phyloP scores from a whole-genome alignment of 306 rosid species.

The Fragaria nilgerrensis region DNA sequence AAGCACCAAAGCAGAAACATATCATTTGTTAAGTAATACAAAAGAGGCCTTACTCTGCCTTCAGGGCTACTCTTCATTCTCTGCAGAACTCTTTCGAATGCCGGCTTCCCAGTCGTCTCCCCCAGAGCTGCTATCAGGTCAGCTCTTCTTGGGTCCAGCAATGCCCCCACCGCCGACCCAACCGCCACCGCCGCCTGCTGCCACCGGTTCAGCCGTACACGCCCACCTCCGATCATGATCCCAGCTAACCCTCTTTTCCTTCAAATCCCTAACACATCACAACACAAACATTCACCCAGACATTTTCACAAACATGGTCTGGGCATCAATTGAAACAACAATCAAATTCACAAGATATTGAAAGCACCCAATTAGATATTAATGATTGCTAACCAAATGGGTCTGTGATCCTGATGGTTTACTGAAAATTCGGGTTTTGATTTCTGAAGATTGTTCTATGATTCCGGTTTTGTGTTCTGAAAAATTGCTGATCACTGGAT shows the following conservation, averaged over 20 bases:
- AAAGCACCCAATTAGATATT: not conserved
- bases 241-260: slow-evolving; percentile 13
- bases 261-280: not conserved
- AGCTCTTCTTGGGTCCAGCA: slow-evolving; percentile 89
- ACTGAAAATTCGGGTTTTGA: not conserved
- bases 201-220: slow-evolving; percentile 64
- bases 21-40: not conserved
- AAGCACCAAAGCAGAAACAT: not conserved
- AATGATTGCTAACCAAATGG: not conserved
- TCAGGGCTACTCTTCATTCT: slow-evolving; percentile 73
- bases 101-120: slow-evolving; percentile 89
- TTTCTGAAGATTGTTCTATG: not conserved
- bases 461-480: not conserved
- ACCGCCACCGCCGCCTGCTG: slow-evolving; percentile 88
- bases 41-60: slow-evolving; percentile 57
- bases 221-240: slow-evolving; percentile 53
- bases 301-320: slow-evolving; percentile 18
- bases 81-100: slow-evolving; percentile 77
- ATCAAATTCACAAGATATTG: not conserved
- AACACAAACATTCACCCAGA: not conserved
- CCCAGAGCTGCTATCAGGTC: slow-evolving; percentile 95
- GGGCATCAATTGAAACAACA: not conserved
- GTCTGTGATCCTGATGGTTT: not conserved
- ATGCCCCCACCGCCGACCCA: slow-evolving; percentile 93
- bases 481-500: not conserved